These are phyloP conservation scores for Sanghuangporus weigelae DNA, from an alignment of 1,284 basidiomycete species.

Conservation along the genomic window DNA sequence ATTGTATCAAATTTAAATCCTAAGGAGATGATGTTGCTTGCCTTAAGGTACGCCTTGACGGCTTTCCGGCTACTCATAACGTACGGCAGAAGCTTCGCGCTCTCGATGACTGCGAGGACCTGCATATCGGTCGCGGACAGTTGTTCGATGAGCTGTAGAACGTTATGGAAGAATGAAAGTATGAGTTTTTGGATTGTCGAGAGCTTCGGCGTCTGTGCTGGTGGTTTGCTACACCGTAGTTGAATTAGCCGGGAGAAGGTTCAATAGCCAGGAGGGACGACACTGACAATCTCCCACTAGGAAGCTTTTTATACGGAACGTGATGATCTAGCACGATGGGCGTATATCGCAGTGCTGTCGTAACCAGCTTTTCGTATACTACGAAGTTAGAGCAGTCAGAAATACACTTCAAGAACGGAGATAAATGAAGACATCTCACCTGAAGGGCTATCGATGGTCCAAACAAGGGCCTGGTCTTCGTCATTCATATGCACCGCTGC, in stretches of 20 bases:
- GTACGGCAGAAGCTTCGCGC: constrained; percentile 84
- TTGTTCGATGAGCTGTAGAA: constrained; percentile 75
- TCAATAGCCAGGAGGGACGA: constrained; percentile 1
- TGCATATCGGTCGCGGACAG: constrained; percentile 67
- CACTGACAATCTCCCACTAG: constrained; percentile 80
- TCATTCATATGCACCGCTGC: constrained; percentile 87
- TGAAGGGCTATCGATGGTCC: constrained; percentile 75
- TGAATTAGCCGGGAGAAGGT: neutral
- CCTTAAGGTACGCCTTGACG: constrained; percentile 82
- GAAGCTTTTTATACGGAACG: constrained; percentile 79
- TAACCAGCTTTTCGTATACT: constrained; percentile 93
- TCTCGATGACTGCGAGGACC: constrained; percentile 74
- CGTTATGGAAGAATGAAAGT: constrained; percentile 84
- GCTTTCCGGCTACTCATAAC: constrained; percentile 79
- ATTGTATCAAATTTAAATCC: neutral
- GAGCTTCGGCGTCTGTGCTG: constrained; percentile 68
- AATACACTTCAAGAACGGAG: neutral
- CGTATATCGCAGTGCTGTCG: constrained; percentile 86
- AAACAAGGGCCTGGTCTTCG: constrained; percentile 71
- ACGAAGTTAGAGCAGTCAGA: neutral
- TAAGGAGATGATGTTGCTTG: constrained; percentile 26
- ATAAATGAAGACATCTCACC: constrained; percentile 37
- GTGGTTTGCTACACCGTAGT: constrained; percentile 56
- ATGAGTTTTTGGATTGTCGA: constrained; percentile 85
- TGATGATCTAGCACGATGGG: constrained; percentile 88